A percentile compares a stretch with the other conserved stretches of the same genome.
phyloP scores from a whole-genome alignment of 805 yeast genomes.

The Huiozyma naganishii region DNA sequence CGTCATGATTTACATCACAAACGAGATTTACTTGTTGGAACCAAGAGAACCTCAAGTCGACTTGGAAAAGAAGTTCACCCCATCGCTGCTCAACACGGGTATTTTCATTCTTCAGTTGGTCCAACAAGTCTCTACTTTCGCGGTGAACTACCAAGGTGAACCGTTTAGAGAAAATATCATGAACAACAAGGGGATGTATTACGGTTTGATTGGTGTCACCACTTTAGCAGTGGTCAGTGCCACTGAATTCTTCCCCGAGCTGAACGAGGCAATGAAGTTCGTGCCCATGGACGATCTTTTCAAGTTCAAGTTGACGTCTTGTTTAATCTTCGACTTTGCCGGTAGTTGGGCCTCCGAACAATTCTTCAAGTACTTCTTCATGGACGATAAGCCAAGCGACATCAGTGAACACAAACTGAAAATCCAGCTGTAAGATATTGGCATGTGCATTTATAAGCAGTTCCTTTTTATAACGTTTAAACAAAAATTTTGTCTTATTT shows the following conservation, averaged over 20 bases:
- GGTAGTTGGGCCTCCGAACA: slow-evolving; percentile 70
- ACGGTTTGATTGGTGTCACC: slow-evolving; percentile 86
- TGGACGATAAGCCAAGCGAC: slow-evolving; percentile 87
- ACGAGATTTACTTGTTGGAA: slow-evolving; percentile 75
- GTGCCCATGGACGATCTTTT: slow-evolving; percentile 73
- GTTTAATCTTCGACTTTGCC: slow-evolving; percentile 66
- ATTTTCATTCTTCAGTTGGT: slow-evolving; percentile 89
- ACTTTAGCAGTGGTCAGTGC: slow-evolving; percentile 82
- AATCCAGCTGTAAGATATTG: slow-evolving; percentile 1
- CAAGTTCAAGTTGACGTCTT: slow-evolving; percentile 63
- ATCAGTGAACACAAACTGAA: slow-evolving; percentile 43
- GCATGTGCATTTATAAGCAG: not conserved
- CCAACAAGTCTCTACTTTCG: slow-evolving; percentile 95
- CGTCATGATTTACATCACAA: slow-evolving; percentile 72
- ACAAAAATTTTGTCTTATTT: not conserved
- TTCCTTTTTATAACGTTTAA: not conserved
- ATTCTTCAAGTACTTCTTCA: slow-evolving; percentile 71
- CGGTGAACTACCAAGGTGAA: slow-evolving; percentile 93
- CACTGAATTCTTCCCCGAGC: slow-evolving; percentile 88
- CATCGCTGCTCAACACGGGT: slow-evolving; percentile 90
- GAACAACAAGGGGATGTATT: slow-evolving; percentile 94
- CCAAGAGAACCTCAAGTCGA: slow-evolving; percentile 89
- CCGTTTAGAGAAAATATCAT: slow-evolving; percentile 88
- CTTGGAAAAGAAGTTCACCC: slow-evolving; percentile 76
- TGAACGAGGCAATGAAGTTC: slow-evolving; percentile 83